Conservation (phyloP, 768 basidiomycete species). For the Hysterangium stoloniferum region DNA sequence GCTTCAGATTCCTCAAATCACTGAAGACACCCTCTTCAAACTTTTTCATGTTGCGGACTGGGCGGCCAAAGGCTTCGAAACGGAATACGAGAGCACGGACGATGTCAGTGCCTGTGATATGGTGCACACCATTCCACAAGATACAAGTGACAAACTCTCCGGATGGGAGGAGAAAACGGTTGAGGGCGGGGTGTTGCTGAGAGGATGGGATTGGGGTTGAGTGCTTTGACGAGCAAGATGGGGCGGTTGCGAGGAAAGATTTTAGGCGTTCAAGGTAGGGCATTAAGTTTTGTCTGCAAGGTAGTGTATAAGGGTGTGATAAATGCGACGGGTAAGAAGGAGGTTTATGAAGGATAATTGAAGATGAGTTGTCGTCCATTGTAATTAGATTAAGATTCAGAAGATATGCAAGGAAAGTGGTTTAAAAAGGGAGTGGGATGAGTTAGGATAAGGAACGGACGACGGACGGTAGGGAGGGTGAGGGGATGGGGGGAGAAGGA, state of each 20-base stretch:
- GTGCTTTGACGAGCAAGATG: slow-evolving; percentile 52
- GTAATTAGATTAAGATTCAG: neutral
- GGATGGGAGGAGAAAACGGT: slow-evolving; percentile 80
- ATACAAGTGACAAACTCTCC: slow-evolving; percentile 81
- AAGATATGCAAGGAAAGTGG: neutral
- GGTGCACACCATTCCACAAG: slow-evolving; percentile 84
- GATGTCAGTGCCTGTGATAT: slow-evolving; percentile 96
- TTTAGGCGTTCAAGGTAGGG: slow-evolving; percentile 78
- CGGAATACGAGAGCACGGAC: slow-evolving; percentile 92
- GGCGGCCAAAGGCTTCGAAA: slow-evolving; percentile 75
- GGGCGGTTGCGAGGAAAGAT: slow-evolving; percentile 83
- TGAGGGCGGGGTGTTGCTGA: slow-evolving; percentile 62
- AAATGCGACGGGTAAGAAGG: slow-evolving; percentile 4
- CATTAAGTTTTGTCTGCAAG: slow-evolving; percentile 50
- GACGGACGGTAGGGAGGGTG: neutral
- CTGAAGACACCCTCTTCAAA: slow-evolving; percentile 96
- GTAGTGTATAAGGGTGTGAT: slow-evolving; percentile 35
- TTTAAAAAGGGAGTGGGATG: neutral
- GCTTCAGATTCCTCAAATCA: slow-evolving; percentile 89
- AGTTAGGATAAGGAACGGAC: neutral
- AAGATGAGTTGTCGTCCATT: slow-evolving; percentile 1
- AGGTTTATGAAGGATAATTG: neutral
- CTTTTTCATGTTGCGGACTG: slow-evolving; percentile 90
- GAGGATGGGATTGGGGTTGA: slow-evolving; percentile 23
- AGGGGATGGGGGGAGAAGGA: neutral